Base-by-base conservation (phyloP, 2,329 filamentous ascomycete genomes). In the Colletotrichum liaoningense region DNA sequence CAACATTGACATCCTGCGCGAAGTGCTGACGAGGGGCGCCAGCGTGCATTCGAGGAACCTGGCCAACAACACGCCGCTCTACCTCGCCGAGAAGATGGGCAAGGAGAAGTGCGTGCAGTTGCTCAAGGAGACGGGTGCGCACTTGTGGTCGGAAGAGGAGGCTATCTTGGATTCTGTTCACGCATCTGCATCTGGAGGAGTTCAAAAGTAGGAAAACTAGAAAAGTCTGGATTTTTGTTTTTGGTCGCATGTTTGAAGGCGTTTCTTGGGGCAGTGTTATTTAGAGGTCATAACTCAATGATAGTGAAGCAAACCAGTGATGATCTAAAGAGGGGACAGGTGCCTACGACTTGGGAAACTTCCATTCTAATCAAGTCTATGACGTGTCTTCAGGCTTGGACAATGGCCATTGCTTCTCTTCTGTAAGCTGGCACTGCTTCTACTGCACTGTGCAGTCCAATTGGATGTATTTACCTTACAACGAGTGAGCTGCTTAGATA, bases 41-140 rank as follows among this genome's bases (percentile, higher is more conserved):
- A 92, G 90, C 78, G 91, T 93, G 6, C 92, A 93, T 79, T 87
- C 87, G 55, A 84, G 91, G 55, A 93, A 93, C 80, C 83, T 87
- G 60, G 91, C 90, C 11, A 88, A 92, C 76, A 92, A 92, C 80
- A 93, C 91, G 4, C 89, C 92, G 11, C 84, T 93, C 14, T 93
- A 90, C 78, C 83, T 93, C 14, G 91, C 92, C 5, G 86, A 87
- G 76, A 86, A 91, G 79, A 87, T 86, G 52, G 89, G 89, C 3
- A 88, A 88, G 63, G 81, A 83, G 5, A 88, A 87, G 68, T 88
- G 87, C 68, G 88, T 89, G 0, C 81, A 83, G 63, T 78, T 93
- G 70, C 80, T 93, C 57, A 85, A 84, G 71, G 86, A 89, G 54
- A 89, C 90, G 0, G 91, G 91, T 1, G 91, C 89, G 0, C 87